A percentile compares a stretch with the other conserved stretches of the same genome.
These are phyloP conservation scores for Rusavskia elegans DNA, from an alignment of 495 filamentous ascomycete species.

Conservation along the genomic window DNA sequence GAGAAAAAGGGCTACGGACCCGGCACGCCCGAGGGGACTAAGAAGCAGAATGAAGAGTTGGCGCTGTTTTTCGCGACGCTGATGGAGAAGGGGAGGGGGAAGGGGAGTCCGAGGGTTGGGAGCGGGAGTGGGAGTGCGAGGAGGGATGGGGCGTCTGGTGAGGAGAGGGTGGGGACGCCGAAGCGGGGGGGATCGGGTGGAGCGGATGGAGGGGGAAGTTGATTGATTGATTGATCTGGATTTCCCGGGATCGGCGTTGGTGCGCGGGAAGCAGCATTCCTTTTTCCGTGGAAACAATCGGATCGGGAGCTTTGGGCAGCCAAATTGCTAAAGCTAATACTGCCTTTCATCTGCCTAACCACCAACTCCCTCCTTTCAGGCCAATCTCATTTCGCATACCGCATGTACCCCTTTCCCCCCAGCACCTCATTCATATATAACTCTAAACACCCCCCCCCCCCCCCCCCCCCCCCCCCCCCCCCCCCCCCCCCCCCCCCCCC, in stretches of 20 bases:
- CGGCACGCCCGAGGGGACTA: slow-evolving; percentile 30
- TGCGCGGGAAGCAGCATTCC: neutral
- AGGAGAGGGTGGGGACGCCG: neutral
- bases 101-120: slow-evolving; percentile 6
- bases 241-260: no score
- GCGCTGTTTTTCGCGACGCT: slow-evolving; percentile 52
- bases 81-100: slow-evolving; percentile 33
- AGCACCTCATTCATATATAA: no score
- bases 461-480: neutral
- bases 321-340: neutral
- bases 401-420: no score
- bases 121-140: neutral
- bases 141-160: neutral
- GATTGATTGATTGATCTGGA: neutral
- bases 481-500: neutral
- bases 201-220: neutral
- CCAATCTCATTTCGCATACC: neutral
- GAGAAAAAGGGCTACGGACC: slow-evolving; percentile 1
- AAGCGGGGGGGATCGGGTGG: neutral
- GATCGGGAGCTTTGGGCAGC: no score
- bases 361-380: neutral
- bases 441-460: neutral
- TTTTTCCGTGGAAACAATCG: no score
- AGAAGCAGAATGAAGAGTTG: slow-evolving; percentile 49
- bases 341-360: neutral